Conservation (phyloP, 2,329 filamentous ascomycete species). For the Podosphaera leucotricha region DNA sequence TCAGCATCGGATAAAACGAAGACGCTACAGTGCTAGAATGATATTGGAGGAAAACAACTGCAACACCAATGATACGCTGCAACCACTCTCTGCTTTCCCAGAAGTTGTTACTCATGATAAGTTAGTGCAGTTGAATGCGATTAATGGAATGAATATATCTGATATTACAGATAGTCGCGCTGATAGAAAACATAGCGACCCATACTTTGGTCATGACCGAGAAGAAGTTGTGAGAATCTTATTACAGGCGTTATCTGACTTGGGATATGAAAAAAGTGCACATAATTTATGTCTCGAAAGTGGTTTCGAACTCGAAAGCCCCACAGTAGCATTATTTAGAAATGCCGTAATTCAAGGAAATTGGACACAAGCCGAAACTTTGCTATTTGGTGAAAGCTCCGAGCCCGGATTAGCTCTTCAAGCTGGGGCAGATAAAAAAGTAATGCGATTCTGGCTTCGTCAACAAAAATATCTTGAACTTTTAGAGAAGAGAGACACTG, state of each 20-base stretch:
- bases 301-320: conserved; percentile 67
- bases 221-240: conserved; percentile 84
- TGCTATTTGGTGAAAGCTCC: conserved; percentile 36
- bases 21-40: conserved; percentile 34
- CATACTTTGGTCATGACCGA: conserved; percentile 66
- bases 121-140: conserved; percentile 16
- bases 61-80: conserved; percentile 29
- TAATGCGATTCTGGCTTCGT: conserved; percentile 71
- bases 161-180: conserved; percentile 16
- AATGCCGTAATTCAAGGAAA: conserved; percentile 55
- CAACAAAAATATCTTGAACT: conserved; percentile 92
- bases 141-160: conserved; percentile 35
- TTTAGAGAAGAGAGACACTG: conserved; percentile 51
- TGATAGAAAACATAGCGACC: conserved; percentile 8
- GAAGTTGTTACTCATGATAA: conserved; percentile 21
- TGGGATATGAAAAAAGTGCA: conserved; percentile 67
- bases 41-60: conserved; percentile 32
- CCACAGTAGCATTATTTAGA: conserved; percentile 67
- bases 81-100: conserved; percentile 32
- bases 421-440: conserved; percentile 47
- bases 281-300: conserved; percentile 55
- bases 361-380: conserved; percentile 65
- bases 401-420: conserved; percentile 47
- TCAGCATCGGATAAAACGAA: conserved; percentile 31
- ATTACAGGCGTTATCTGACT: conserved; percentile 71